Conservation (phyloP, 2,329 filamentous ascomycete species). For the Orbilia quercus region DNA sequence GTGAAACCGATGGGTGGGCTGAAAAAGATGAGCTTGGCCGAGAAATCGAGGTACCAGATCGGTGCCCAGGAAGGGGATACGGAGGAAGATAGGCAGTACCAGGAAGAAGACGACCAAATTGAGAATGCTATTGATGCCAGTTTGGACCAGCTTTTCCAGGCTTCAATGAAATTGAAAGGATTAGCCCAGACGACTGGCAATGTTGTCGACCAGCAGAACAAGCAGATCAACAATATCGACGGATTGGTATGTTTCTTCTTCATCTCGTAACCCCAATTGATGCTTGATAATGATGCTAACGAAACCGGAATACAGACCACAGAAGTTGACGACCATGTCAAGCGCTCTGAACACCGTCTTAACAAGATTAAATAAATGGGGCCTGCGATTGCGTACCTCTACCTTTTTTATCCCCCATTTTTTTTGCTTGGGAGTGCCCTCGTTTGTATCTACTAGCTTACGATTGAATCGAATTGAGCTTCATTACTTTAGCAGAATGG, state of each 20-base stretch:
- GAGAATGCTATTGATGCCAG: conserved; percentile 78
- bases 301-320: conserved; percentile 72
- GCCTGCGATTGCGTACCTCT: not conserved
- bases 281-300: conserved; percentile 22
- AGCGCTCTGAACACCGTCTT: conserved; percentile 78
- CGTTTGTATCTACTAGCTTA: conserved; percentile 17
- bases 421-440: conserved; percentile 3
- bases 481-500: not conserved
- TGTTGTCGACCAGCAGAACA: conserved; percentile 82
- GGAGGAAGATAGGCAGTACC: conserved; percentile 76
- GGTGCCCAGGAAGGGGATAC: conserved; percentile 79
- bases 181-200: conserved; percentile 78
- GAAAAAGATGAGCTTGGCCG: conserved; percentile 67
- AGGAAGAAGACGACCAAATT: too few species aligned
- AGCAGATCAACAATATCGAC: conserved; percentile 79
- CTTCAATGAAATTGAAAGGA: conserved; percentile 76
- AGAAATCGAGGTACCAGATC: conserved; percentile 79
- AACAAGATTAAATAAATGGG: conserved; percentile 69
- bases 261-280: not conserved
- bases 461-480: not conserved
- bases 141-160: conserved; percentile 70
- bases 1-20: conserved; percentile 63
- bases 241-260: conserved; percentile 72
- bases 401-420: not conserved
- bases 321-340: conserved; percentile 81